phyloP scores from a whole-genome alignment of 257 asterid genomes.

The Solanum clarkiae region DNA sequence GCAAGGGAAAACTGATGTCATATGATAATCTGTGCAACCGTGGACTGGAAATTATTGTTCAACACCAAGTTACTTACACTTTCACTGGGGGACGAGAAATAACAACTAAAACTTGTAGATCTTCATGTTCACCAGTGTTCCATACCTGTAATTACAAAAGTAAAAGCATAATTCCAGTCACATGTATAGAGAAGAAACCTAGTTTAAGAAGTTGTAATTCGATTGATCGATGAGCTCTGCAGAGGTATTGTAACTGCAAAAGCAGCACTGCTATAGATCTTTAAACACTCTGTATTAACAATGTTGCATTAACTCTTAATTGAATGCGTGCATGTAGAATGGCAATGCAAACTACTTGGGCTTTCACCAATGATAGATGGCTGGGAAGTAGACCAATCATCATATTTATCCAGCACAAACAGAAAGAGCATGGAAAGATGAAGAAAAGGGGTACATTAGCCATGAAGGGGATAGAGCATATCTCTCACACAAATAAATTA shows the following conservation, averaged over 20 bases:
- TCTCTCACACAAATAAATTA: not conserved
- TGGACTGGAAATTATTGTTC: not conserved
- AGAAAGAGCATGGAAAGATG: not conserved
- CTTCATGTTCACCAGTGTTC: constrained; percentile 59
- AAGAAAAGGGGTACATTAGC: not conserved
- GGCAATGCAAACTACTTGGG: not conserved
- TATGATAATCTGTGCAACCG: not conserved
- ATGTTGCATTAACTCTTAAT: not conserved
- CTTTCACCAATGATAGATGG: not conserved
- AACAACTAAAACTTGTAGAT: constrained; percentile 61
- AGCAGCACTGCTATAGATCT: not conserved
- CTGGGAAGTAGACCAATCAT: not conserved
- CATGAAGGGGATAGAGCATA: not conserved
- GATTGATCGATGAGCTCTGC: not conserved
- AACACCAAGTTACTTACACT: constrained; percentile 42
- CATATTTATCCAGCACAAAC: not conserved
- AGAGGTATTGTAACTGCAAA: not conserved
- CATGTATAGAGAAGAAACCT: not conserved
- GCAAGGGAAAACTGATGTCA: not conserved
- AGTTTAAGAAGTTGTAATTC: not conserved
- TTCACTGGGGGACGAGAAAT: constrained; percentile 88
- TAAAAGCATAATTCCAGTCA: not conserved
- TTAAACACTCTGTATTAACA: not conserved
- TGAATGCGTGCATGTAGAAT: not conserved
- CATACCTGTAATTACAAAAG: constrained; percentile 33